Conservation (phyloP, 805 yeast species). For the Myxozyma neotropica region DNA sequence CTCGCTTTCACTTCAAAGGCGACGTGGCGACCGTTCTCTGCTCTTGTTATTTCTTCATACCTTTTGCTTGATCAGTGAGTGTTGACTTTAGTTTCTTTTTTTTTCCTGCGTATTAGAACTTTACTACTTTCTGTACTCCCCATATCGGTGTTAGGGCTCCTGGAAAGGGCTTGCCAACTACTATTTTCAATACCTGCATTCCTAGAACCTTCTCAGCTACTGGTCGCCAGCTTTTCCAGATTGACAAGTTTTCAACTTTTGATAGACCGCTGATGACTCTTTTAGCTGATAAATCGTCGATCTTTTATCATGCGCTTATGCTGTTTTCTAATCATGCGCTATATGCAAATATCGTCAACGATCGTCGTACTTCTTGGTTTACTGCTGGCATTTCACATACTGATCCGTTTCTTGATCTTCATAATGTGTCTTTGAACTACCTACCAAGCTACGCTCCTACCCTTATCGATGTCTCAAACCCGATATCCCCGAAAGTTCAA, state of each 20-base stretch:
- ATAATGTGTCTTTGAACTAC: conserved; percentile 38
- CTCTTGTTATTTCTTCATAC: too few species aligned
- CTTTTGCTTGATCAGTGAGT: neutral
- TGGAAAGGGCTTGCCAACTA: conserved; percentile 45
- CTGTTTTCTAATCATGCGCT: conserved; percentile 57
- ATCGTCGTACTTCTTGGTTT: conserved; percentile 81
- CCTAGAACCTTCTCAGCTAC: conserved; percentile 69
- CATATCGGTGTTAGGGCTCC: conserved; percentile 61
- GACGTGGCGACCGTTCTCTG: neutral
- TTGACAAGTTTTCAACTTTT: conserved; percentile 45
- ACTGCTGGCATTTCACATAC: conserved; percentile 68
- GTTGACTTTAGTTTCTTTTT: neutral
- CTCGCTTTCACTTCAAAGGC: neutral
- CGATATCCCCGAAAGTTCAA: conserved; percentile 15
- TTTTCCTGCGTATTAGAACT: conserved; percentile 40
- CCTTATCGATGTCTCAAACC: conserved; percentile 54
- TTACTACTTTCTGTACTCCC: conserved; percentile 68
- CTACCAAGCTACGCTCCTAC: conserved; percentile 57
- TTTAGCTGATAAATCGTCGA: conserved; percentile 66
- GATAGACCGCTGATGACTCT: conserved; percentile 57
- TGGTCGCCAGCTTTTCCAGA: conserved; percentile 72
- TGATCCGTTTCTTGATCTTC: conserved; percentile 58
- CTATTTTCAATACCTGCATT: conserved; percentile 62
- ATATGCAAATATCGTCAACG: conserved; percentile 78
- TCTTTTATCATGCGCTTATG: conserved; percentile 59